Percentiles rank a stretch among this genome's conserved stretches.
Evolutionary conservation across 2,329 filamentous ascomycete species (phyloP).

Genomic region (Aspergillus pseudoviridinutans): DNA sequence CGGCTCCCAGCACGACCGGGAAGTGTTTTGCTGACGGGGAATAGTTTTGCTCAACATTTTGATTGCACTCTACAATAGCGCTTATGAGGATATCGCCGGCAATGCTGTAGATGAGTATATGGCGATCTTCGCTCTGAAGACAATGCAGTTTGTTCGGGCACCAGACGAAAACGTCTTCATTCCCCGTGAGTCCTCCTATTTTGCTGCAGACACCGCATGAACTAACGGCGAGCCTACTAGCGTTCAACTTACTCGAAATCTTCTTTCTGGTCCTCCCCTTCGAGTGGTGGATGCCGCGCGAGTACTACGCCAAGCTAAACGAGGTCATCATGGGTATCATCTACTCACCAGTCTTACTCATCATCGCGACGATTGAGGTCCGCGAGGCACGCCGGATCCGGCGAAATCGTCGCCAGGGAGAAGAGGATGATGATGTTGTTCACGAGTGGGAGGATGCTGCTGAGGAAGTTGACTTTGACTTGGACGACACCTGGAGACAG

Average conservation of each 20-base stretch:
- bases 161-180: constrained; percentile 99
- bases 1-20: background rate
- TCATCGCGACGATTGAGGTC: constrained; percentile 71
- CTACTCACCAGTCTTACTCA: constrained; percentile 77
- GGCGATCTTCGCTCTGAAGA: constrained; percentile 88
- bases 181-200: constrained; percentile 51
- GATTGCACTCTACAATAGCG: constrained; percentile 94
- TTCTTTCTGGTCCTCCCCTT: constrained; percentile 72
- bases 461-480: constrained; percentile 69
- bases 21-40: constrained; percentile 6
- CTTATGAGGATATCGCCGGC: constrained; percentile 90
- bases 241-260: constrained; percentile 90
- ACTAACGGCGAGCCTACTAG: constrained; percentile 19
- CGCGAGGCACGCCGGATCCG: constrained; percentile 63
- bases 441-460: constrained; percentile 91
- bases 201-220: background rate
- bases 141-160: constrained; percentile 92
- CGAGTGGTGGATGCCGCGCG: constrained; percentile 90
- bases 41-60: constrained; percentile 84
- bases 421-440: constrained; percentile 81
- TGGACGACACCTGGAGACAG: constrained; percentile 75
- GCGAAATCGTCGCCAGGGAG: constrained; percentile 71
- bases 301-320: constrained; percentile 74
- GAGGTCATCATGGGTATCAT: constrained; percentile 81
- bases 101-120: constrained; percentile 95